Conservation (phyloP, 495 filamentous ascomycete species). For the Letharia columbiana region DNA sequence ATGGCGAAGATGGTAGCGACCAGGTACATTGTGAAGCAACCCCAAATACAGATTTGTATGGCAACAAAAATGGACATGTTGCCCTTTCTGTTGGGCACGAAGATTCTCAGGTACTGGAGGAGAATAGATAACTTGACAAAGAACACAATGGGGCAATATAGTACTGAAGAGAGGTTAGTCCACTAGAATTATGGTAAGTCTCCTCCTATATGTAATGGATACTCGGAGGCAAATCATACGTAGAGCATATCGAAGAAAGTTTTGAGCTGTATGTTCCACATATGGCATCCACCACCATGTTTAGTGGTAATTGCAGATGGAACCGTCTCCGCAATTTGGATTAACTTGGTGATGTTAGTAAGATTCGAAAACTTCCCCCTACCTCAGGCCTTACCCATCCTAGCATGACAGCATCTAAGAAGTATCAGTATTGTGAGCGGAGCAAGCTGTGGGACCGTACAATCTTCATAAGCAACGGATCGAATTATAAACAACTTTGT, state of each 20-base stretch:
- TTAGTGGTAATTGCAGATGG: background rate
- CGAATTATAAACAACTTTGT: conserved; percentile 16
- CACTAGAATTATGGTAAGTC: conserved; percentile 3
- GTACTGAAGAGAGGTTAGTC: conserved; percentile 4
- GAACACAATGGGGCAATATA: conserved; percentile 13
- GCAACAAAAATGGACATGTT: conserved; percentile 14
- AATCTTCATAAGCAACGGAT: conserved; percentile 16
- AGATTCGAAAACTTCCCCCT: background rate
- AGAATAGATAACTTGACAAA: conserved; percentile 22
- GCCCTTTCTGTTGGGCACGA: conserved; percentile 15
- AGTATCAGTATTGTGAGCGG: background rate
- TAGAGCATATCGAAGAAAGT: conserved; percentile 18
- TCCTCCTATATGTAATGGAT: background rate
- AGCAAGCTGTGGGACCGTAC: background rate
- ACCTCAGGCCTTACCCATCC: conserved; percentile 14
- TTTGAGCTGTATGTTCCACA: conserved; percentile 20
- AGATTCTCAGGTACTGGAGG: conserved; percentile 22
- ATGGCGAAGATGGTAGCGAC: background rate
- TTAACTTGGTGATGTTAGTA: background rate
- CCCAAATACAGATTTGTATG: conserved; percentile 16
- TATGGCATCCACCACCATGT: conserved; percentile 11
- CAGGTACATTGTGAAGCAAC: conserved; percentile 8
- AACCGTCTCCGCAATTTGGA: background rate
- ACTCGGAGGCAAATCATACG: background rate
- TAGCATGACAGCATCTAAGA: conserved; percentile 14